Percentiles rank a stretch among this genome's conserved stretches.
phyloP scores from a whole-genome alignment of 768 basidiomycete genomes.

The Russula compacta region DNA sequence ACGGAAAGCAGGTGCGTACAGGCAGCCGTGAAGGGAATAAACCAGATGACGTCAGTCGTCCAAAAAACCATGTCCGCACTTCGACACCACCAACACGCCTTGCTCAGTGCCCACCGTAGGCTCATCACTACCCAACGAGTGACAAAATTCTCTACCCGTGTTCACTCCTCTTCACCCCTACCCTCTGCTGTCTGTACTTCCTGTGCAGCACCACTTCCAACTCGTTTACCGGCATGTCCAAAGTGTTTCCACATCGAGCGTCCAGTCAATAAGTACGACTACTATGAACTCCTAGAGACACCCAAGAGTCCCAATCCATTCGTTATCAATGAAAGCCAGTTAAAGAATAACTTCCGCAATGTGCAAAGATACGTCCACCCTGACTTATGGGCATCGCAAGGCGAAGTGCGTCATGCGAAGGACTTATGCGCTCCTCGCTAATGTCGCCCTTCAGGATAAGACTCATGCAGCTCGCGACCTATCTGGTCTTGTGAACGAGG shows the following conservation, averaged over 20 bases:
- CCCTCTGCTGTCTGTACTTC: conserved; percentile 39
- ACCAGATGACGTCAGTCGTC: conserved; percentile 1
- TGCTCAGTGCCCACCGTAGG: neutral
- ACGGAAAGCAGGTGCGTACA: too few relatives aligned
- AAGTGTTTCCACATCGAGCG: conserved; percentile 60
- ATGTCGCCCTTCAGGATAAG: conserved; percentile 35
- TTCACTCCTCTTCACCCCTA: neutral
- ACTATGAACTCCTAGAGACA: conserved; percentile 63
- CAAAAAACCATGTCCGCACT: neutral
- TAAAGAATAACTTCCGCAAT: conserved; percentile 59
- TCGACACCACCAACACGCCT: neutral
- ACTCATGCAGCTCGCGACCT: conserved; percentile 52
- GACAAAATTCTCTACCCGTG: neutral
- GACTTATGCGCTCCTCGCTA: neutral
- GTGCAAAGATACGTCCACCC: conserved; percentile 79
- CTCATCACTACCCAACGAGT: neutral
- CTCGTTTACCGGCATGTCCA: conserved; percentile 64
- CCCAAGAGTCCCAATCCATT: conserved; percentile 61
- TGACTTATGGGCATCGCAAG: conserved; percentile 69
- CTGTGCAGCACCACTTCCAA: conserved; percentile 52
- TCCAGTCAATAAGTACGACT: conserved; percentile 41
- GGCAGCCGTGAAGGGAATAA: neutral
- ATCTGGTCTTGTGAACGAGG: conserved; percentile 74
- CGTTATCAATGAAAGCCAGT: conserved; percentile 45
- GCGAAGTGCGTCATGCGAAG: conserved; percentile 34